These are phyloP conservation scores for Candida oleophila DNA, from an alignment of 805 yeast genomes.

Conservation along the genomic window DNA sequence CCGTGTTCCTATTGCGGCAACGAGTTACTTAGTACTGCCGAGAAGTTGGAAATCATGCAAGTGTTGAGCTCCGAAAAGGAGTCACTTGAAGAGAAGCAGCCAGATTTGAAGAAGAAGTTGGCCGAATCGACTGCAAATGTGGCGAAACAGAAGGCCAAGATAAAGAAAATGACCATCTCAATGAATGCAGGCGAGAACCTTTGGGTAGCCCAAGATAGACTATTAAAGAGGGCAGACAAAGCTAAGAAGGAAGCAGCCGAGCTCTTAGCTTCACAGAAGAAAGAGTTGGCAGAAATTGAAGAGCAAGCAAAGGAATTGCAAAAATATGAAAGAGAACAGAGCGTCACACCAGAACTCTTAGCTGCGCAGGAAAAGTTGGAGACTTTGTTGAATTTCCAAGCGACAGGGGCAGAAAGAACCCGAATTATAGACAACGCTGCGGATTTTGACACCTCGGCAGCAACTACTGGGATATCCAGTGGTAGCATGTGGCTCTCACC, in stretches of 20 bases:
- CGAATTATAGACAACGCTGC: slow-evolving; percentile 90
- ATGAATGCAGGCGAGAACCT: slow-evolving; percentile 60
- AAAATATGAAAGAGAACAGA: slow-evolving; percentile 37
- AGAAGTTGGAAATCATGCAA: slow-evolving; percentile 54
- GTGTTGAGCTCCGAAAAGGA: slow-evolving; percentile 55
- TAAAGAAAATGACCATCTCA: slow-evolving; percentile 53
- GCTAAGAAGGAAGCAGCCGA: slow-evolving; percentile 25
- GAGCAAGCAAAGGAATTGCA: slow-evolving; percentile 46
- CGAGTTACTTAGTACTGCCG: slow-evolving; percentile 62
- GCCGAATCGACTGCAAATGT: not conserved
- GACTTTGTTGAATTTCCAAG: slow-evolving; percentile 75
- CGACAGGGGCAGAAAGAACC: slow-evolving; percentile 85
- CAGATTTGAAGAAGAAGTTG: not conserved
- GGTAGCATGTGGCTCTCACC: slow-evolving; percentile 81
- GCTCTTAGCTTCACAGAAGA: slow-evolving; percentile 16
- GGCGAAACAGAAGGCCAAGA: slow-evolving; percentile 10
- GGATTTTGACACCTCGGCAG: slow-evolving; percentile 69
- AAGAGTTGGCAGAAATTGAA: slow-evolving; percentile 31
- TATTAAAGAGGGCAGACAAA: slow-evolving; percentile 59
- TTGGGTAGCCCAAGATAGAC: slow-evolving; percentile 65
- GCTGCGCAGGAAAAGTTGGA: slow-evolving; percentile 76
- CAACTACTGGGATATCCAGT: slow-evolving; percentile 28
- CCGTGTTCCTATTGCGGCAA: slow-evolving; percentile 84
- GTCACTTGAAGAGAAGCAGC: slow-evolving; percentile 13
- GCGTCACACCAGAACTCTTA: slow-evolving; percentile 55